Evolutionary conservation across 495 filamentous ascomycete genomes (phyloP), one percentile per base, ranked within the genome.

Genomic region (Daldinia concentrica): DNA sequence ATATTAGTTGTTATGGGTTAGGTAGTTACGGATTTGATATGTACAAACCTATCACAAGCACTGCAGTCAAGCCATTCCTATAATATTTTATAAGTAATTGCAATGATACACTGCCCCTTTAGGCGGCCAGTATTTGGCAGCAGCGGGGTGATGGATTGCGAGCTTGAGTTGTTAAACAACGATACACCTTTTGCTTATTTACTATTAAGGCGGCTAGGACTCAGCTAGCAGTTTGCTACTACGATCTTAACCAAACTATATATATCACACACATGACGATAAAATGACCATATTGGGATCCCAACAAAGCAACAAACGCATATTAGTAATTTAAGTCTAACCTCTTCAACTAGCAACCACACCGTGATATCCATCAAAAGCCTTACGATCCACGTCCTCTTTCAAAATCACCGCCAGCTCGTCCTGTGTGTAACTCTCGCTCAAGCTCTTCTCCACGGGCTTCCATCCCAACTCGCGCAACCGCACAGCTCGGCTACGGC

Each of bases 401-500:
- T 63, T 66, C 34, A 83, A 58, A n/a, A 83, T 74, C 2, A 58
- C 54, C 6, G 80, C 71, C 12, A 82, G 61, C 66, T 84, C 80
- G 68, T 83, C 81, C 26, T 82, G 77, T 5, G 48, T 48, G n/a
- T 73, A 79, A n/a, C 72, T 77, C 29, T 74, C 68, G 29, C 48
- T 71, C 55, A 74, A 74, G 15, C 72, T 69, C 66, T 83, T 84
- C 67, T 81, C 82, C 34, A 63, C 62, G 2, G 89, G 86, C 39
- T 80, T 79, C 90, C 88, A 92, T 0, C 84, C 86, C 19, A 93
- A 72, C 74, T 87, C 82, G 27, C 79, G 86, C 71, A 80, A 86
- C 26, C 89, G 79, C 51, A 80, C 77, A 2, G 87, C 86, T 19
- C 78, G 80, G 3, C 83, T 82, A 55, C 86, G 82, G 32, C 87